These are phyloP conservation scores for Blastobotrys elegans DNA, from an alignment of 1,139 yeast genomes.

Conservation along the genomic window DNA sequence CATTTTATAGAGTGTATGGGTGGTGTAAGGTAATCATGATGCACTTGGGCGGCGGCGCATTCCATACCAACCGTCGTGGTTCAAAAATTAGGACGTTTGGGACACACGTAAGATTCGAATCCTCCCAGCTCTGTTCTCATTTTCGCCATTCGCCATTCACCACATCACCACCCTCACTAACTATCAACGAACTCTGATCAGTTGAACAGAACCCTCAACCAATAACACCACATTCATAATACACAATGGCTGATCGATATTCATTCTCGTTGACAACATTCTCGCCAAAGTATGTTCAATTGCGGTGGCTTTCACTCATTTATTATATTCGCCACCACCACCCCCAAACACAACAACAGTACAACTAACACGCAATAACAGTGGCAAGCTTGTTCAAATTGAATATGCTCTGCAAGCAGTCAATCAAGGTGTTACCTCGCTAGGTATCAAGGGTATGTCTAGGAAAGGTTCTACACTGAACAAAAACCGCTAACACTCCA, in stretches of 20 bases:
- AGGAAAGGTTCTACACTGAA: constrained; percentile 25
- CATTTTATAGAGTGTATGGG: too few species aligned
- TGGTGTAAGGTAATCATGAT: too few species aligned
- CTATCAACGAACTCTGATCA: too few species aligned
- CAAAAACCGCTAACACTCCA: constrained; percentile 13
- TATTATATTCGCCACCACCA: not conserved
- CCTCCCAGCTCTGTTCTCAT: too few species aligned
- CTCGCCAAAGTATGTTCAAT: constrained; percentile 75
- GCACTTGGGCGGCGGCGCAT: too few species aligned
- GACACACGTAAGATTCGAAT: too few species aligned
- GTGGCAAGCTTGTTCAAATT: constrained; percentile 96
- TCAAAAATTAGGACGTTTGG: too few species aligned
- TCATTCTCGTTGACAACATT: constrained; percentile 95
- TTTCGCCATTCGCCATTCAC: too few species aligned
- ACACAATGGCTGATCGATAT: constrained; percentile 89
- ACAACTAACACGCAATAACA: constrained; percentile 24
- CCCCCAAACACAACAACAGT: not conserved
- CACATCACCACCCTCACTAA: too few species aligned
- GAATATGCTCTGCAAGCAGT: constrained; percentile 98
- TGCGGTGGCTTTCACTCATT: not conserved
- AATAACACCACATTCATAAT: too few species aligned
- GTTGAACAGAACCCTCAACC: too few species aligned
- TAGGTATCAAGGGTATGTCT: constrained; percentile 95
- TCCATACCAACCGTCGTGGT: too few species aligned
- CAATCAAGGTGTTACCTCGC: constrained; percentile 94